phyloP scores from a whole-genome alignment of 2,329 filamentous ascomycete genomes.

The Nothopassalora personata region DNA sequence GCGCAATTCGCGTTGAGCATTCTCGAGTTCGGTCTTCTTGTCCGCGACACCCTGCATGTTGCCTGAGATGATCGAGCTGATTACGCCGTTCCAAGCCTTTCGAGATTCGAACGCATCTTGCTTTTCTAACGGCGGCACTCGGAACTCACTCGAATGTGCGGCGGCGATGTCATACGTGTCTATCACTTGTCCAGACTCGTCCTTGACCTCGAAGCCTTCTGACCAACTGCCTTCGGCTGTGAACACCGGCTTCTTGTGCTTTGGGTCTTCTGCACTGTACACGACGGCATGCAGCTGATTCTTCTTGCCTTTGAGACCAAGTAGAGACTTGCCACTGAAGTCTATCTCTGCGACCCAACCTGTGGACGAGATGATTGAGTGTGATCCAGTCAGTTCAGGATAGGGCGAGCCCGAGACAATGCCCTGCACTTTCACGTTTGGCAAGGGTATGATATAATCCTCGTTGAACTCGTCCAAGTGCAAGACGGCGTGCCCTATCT shows the following conservation, averaged over 20 bases:
- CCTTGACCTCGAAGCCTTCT: constrained; percentile 35
- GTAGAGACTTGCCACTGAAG: constrained; percentile 40
- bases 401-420: constrained; percentile 41
- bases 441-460: constrained; percentile 43
- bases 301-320: constrained; percentile 38
- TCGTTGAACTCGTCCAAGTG: constrained; percentile 42
- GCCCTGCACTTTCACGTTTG: constrained; percentile 43
- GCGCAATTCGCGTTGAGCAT: constrained; percentile 38
- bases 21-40: constrained; percentile 29
- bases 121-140: constrained; percentile 28
- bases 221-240: constrained; percentile 41
- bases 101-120: constrained; percentile 45
- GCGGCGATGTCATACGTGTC: constrained; percentile 33
- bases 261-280: constrained; percentile 30
- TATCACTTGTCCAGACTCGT: constrained; percentile 32
- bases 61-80: constrained; percentile 34
- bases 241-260: constrained; percentile 31
- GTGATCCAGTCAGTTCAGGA: constrained; percentile 40
- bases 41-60: constrained; percentile 40
- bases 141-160: constrained; percentile 22
- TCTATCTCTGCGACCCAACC: constrained; percentile 40
- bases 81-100: constrained; percentile 40
- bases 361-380: constrained; percentile 39
- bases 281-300: constrained; percentile 39
- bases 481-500: constrained; percentile 43